Conservation (phyloP, 495 filamentous ascomycete species). For the Penicillium soppii region DNA sequence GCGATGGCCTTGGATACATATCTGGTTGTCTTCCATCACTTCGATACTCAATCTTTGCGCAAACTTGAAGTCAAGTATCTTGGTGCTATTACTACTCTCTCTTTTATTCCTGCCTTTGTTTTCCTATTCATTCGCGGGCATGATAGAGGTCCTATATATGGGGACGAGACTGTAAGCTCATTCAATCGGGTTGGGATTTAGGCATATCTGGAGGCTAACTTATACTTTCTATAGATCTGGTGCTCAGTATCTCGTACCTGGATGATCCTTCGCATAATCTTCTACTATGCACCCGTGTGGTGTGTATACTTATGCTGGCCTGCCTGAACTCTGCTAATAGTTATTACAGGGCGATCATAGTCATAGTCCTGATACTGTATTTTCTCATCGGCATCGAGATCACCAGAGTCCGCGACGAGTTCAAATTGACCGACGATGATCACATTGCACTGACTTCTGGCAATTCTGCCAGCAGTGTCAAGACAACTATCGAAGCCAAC, state of each 20-base stretch:
- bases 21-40: conserved; percentile 44
- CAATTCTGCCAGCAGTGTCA: conserved; percentile 10
- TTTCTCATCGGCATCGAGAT: conserved; percentile 41
- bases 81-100: conserved; percentile 31
- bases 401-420: conserved; percentile 33
- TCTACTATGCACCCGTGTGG: conserved; percentile 50
- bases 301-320: conserved; percentile 7
- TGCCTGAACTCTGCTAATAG: not conserved
- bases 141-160: conserved; percentile 43
- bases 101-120: conserved; percentile 41
- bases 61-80: conserved; percentile 44
- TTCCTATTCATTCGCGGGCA: conserved; percentile 40
- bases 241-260: conserved; percentile 46
- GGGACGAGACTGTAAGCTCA: conserved; percentile 38
- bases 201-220: not conserved
- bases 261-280: conserved; percentile 41
- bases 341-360: conserved; percentile 35
- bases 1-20: conserved; percentile 47
- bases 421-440: conserved; percentile 34
- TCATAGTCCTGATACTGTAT: conserved; percentile 40
- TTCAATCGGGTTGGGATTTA: not conserved
- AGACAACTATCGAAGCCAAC: conserved; percentile 13
- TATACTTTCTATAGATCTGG: conserved; percentile 34
- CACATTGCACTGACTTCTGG: conserved; percentile 25
- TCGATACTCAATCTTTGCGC: conserved; percentile 36